Evolutionary conservation across 352 stramenopile genomes (phyloP).

Genomic region (Phytophthora crassamura): DNA sequence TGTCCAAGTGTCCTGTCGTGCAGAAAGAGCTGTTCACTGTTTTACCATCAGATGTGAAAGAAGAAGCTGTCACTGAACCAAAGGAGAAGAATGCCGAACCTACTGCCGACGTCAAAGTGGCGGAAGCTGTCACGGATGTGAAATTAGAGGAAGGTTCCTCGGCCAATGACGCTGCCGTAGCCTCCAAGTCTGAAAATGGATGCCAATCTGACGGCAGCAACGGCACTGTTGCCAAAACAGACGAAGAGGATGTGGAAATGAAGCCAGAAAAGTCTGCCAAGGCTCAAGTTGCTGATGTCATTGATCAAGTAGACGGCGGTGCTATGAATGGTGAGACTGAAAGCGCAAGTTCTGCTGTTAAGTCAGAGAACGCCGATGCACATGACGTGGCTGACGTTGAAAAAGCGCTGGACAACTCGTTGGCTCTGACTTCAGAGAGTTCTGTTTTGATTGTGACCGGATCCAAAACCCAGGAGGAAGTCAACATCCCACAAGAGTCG

Average conservation of each 20-base stretch:
- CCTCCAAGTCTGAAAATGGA: background rate
- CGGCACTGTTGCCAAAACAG: slow-evolving; percentile 6
- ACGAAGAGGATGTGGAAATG: slow-evolving; percentile 1
- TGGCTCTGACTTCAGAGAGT: background rate
- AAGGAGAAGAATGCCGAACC: slow-evolving; percentile 9
- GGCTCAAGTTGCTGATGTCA: too few relatives aligned
- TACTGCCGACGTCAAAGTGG: slow-evolving; percentile 1
- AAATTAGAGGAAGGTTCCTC: slow-evolving; percentile 5
- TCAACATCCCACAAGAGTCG: too few relatives aligned
- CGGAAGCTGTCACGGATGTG: slow-evolving; percentile 2
- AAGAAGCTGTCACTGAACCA: slow-evolving; percentile 13
- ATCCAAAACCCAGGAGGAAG: too few relatives aligned
- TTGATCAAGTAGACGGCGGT: background rate
- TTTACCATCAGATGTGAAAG: slow-evolving; percentile 32
- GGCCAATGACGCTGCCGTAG: background rate
- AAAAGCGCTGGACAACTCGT: background rate
- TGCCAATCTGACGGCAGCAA: slow-evolving; percentile 9
- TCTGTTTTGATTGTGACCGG: too few relatives aligned
- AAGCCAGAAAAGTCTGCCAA: slow-evolving; percentile 1
- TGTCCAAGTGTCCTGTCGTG: slow-evolving; percentile 48
- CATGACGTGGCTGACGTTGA: background rate
- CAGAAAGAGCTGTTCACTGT: slow-evolving; percentile 41
- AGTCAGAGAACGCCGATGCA: background rate
- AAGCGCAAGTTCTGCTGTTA: background rate
- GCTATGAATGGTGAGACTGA: background rate